Evolutionary conservation across 1,139 yeast species (phyloP).

Genomic region (Zhuliangozyma parablackwelliae): DNA sequence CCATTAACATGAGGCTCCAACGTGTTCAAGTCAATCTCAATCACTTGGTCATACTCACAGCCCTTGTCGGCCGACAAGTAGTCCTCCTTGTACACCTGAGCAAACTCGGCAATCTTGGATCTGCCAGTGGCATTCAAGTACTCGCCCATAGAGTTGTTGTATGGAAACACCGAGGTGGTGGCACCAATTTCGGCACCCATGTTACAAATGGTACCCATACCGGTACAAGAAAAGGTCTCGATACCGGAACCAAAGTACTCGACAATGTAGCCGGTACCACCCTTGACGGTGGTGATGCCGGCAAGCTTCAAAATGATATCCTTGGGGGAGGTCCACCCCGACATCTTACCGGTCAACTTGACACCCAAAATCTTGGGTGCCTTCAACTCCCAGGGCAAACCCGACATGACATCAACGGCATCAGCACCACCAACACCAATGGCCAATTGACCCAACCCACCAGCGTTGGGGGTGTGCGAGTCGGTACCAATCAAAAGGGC

Average conservation of each 20-base stretch:
- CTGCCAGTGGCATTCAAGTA: conserved; percentile 89
- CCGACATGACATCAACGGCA: conserved; percentile 97
- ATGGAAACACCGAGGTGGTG: conserved; percentile 97
- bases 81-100: conserved; percentile 68
- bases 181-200: conserved; percentile 99
- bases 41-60: conserved; percentile 91
- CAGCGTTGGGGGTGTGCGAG: conserved; percentile 98
- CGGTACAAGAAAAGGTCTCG: conserved; percentile 93
- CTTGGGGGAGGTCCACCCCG: conserved; percentile 99
- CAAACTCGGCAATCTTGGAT: conserved; percentile 77
- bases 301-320: conserved; percentile 94
- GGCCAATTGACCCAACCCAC: conserved; percentile 98
- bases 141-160: conserved; percentile 83
- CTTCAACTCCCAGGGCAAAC: conserved; percentile 95
- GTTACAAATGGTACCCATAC: conserved; percentile 99
- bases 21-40: conserved; percentile 91
- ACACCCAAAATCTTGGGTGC: conserved; percentile 98
- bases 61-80: conserved; percentile 89
- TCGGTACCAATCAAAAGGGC: conserved; percentile 96
- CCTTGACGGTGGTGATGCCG: conserved; percentile 96
- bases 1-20: conserved; percentile 98
- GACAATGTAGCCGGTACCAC: conserved; percentile 98
- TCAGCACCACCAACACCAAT: conserved; percentile 99
- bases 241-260: conserved; percentile 98
- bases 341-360: conserved; percentile 89